Conservation (phyloP, 345 rosid species). For the Syzygium oleosum region DNA sequence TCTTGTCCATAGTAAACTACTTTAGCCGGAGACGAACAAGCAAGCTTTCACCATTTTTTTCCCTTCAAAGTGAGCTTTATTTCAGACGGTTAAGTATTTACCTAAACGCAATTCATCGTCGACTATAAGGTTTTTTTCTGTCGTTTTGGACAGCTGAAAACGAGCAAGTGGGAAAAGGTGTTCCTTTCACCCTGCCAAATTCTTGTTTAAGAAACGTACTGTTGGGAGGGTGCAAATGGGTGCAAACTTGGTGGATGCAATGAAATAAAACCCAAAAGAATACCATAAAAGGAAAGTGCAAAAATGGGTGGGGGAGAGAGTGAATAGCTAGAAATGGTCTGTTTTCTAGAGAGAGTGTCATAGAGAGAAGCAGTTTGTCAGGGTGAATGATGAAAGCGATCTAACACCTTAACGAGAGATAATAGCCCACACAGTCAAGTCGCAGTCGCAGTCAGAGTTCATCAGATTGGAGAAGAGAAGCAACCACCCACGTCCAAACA, state of each 20-base stretch:
- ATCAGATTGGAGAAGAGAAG: neutral
- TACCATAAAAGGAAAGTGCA: constrained; percentile 16
- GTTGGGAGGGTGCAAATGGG: neutral
- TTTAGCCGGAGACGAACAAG: no score
- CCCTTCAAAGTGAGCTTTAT: no score
- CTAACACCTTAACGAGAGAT: constrained; percentile 4
- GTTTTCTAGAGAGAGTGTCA: neutral
- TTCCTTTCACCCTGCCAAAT: neutral
- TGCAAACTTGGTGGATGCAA: neutral
- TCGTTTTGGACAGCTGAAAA: neutral
- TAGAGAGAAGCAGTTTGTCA: constrained; percentile 1
- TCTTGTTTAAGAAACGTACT: neutral
- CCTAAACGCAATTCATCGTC: no score
- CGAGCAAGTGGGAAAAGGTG: neutral
- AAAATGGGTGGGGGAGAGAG: neutral
- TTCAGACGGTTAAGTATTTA: no score
- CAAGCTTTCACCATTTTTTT: no score
- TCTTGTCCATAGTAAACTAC: no score
- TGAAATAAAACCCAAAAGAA: neutral
- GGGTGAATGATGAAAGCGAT: constrained; percentile 20
- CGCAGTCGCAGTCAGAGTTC: constrained; percentile 7
- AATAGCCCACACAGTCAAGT: constrained; percentile 6
- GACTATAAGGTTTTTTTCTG: neutral
- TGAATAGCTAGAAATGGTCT: neutral
- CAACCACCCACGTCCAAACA: neutral